phyloP scores from a whole-genome alignment of 345 rosid genomes.

The Citropsis articulata region DNA sequence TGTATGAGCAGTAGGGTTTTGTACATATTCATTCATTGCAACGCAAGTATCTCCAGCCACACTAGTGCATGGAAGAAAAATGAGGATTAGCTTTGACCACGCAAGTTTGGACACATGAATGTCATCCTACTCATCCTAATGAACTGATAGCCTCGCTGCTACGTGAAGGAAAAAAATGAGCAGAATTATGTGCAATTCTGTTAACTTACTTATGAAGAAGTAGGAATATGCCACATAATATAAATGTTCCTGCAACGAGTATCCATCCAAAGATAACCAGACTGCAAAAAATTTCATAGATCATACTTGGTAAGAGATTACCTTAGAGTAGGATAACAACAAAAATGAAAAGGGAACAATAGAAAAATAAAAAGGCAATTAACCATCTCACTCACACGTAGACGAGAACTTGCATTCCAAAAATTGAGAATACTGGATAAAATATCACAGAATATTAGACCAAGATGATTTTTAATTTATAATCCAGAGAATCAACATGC shows the following conservation, averaged over 20 bases:
- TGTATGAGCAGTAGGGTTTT: slow-evolving; percentile 75
- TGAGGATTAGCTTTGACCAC: not conserved
- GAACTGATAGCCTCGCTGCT: not conserved
- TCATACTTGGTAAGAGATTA: not conserved
- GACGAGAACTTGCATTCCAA: slow-evolving; percentile 73
- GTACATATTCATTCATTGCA: slow-evolving; percentile 85
- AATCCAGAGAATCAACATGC: not conserved
- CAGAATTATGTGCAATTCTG: not conserved
- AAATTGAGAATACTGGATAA: slow-evolving; percentile 67
- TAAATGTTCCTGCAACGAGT: slow-evolving; percentile 85
- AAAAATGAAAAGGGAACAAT: not conserved
- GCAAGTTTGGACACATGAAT: not conserved
- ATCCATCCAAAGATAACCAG: slow-evolving; percentile 86
- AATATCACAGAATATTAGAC: slow-evolving; percentile 3
- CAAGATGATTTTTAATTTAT: not conserved
- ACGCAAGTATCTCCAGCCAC: slow-evolving; percentile 85
- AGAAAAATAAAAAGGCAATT: not conserved
- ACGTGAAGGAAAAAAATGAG: not conserved
- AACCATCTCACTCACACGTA: slow-evolving; percentile 60
- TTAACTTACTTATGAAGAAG: slow-evolving; percentile 81
- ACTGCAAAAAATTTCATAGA: slow-evolving; percentile 40
- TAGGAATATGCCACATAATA: slow-evolving; percentile 82
- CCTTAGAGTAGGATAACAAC: not conserved
- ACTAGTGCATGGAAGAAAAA: slow-evolving; percentile 31
- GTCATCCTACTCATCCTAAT: not conserved